Evolutionary conservation across 805 yeast species (phyloP).

Genomic region (Kurtzmaniella cleridarum): DNA sequence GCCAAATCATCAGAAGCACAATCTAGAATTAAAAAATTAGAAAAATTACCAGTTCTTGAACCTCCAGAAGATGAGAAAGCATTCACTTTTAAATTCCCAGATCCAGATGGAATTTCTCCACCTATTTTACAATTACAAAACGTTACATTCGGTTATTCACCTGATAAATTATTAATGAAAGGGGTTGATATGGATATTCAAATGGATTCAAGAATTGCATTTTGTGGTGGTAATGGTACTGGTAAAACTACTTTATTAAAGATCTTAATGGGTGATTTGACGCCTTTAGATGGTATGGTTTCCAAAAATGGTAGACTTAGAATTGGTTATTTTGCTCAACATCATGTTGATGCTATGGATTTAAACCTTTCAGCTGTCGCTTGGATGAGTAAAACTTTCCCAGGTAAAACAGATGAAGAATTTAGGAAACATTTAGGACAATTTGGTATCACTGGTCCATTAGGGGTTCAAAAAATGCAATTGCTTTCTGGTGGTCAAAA

Average conservation of each 20-base stretch:
- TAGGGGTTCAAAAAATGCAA: slow-evolving; percentile 87
- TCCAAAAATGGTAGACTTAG: slow-evolving; percentile 80
- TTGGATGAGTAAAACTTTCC: slow-evolving; percentile 87
- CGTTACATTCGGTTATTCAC: slow-evolving; percentile 80
- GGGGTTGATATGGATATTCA: slow-evolving; percentile 87
- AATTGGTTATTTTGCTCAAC: slow-evolving; percentile 97
- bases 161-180: slow-evolving; percentile 56
- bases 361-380: slow-evolving; percentile 77
- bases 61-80: slow-evolving; percentile 90
- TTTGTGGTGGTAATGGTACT: slow-evolving; percentile 98
- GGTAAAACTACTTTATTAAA: slow-evolving; percentile 96
- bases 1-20: slow-evolving; percentile 98
- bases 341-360: slow-evolving; percentile 98
- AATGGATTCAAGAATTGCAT: slow-evolving; percentile 90
- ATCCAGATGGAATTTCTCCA: slow-evolving; percentile 87
- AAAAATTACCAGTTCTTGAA: slow-evolving; percentile 86
- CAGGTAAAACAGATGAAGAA: slow-evolving; percentile 94
- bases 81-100: slow-evolving; percentile 87
- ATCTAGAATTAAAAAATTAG: slow-evolving; percentile 93
- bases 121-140: slow-evolving; percentile 86
- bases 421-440: slow-evolving; percentile 95
- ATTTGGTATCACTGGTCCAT: slow-evolving; percentile 92
- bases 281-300: slow-evolving; percentile 74
- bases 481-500: slow-evolving; percentile 96
- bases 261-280: slow-evolving; percentile 69